A percentile compares a stretch with the other conserved stretches of the same genome.
Evolutionary conservation across 768 basidiomycete genomes (phyloP).

Genomic region (Leccinum truebloodii): DNA sequence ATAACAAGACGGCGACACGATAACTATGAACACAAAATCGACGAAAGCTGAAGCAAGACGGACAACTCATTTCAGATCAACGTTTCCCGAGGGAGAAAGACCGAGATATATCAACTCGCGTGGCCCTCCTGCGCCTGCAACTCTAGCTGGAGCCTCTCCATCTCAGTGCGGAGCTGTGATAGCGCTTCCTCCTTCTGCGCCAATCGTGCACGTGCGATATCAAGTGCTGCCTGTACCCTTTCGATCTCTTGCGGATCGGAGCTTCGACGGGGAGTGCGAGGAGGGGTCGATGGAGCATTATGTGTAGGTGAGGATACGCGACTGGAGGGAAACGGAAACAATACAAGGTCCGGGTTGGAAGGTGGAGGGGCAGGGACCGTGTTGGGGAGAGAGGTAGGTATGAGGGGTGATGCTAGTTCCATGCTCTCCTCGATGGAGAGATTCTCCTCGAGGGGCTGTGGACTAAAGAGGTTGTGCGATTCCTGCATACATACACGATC

Average conservation of each 20-base stretch:
- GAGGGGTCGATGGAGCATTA: not conserved
- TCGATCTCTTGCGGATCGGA: slow-evolving; percentile 20
- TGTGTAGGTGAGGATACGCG: slow-evolving; percentile 19
- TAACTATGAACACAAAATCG: not conserved
- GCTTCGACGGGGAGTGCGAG: not conserved
- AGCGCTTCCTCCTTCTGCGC: slow-evolving; percentile 26
- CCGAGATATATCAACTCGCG: not conserved
- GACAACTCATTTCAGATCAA: not conserved
- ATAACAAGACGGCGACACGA: not conserved
- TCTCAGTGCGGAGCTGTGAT: slow-evolving; percentile 21
- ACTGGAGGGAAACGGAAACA: slow-evolving; percentile 23
- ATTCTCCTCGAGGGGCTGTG: slow-evolving; percentile 33
- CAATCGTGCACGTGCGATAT: slow-evolving; percentile 22
- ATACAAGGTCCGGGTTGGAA: slow-evolving; percentile 8
- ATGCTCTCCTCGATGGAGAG: slow-evolving; percentile 45
- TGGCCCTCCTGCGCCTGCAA: slow-evolving; percentile 4
- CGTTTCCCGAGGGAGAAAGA: not conserved
- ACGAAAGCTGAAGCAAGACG: slow-evolving; percentile 3
- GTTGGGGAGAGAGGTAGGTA: slow-evolving; percentile 33
- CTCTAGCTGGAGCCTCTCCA: slow-evolving; percentile 22
- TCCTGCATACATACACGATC: slow-evolving; percentile 5
- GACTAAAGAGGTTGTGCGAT: slow-evolving; percentile 6
- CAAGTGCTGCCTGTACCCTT: slow-evolving; percentile 23
- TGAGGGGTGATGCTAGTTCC: slow-evolving; percentile 54
- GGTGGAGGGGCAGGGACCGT: slow-evolving; percentile 4